Conservation (phyloP, 192 early-diverging fungal species). For the Thamnidium elegans region DNA sequence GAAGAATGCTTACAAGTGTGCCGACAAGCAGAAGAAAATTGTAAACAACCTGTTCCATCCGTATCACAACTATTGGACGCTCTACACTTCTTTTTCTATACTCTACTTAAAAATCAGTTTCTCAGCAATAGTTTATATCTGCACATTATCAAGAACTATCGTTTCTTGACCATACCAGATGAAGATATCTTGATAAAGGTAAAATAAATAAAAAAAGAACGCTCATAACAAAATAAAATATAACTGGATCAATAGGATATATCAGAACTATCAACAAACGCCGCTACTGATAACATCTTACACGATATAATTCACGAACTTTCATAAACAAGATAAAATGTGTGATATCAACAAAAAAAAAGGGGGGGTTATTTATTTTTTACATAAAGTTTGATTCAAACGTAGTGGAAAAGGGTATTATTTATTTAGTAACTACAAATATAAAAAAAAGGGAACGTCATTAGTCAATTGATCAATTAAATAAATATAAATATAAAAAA, state of each 20-base stretch:
- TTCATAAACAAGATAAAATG: not conserved
- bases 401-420: not conserved
- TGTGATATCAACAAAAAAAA: not conserved
- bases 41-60: not conserved
- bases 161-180: not conserved
- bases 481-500: not conserved
- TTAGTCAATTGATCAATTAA: not conserved
- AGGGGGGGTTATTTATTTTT: not conserved
- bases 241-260: too few relatives aligned
- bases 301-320: too few relatives aligned
- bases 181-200: conserved; percentile 3
- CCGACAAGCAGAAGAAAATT: not conserved
- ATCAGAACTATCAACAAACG: too few relatives aligned
- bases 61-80: conserved; percentile 2
- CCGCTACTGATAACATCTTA: too few relatives aligned
- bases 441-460: not conserved
- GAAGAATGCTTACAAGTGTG: not conserved
- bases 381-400: too few relatives aligned
- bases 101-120: conserved; percentile 1
- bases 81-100: conserved; percentile 4
- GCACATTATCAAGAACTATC: conserved; percentile 9
- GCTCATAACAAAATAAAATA: too few relatives aligned
- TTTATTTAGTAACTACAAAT: conserved; percentile 16
- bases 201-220: not conserved
- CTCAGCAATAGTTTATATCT: conserved; percentile 3